phyloP scores from a whole-genome alignment of 2,329 filamentous ascomycete genomes.

The Calonectria pteridis region DNA sequence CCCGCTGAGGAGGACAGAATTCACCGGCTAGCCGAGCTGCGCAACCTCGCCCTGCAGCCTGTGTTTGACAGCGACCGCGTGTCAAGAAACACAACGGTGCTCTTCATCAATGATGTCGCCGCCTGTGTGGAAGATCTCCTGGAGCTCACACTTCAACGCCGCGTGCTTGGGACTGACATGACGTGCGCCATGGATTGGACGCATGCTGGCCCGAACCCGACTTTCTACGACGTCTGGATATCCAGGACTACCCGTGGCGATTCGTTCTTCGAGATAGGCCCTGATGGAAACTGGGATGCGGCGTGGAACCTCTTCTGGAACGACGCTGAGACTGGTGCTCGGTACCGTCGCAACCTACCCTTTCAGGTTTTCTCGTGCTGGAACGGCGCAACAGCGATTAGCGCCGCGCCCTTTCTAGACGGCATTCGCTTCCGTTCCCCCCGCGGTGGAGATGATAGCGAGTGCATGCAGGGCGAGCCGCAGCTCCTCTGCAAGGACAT shows the following conservation, averaged over 20 bases:
- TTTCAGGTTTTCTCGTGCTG: constrained; percentile 73
- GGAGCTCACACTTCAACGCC: constrained; percentile 65
- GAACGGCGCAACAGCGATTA: constrained; percentile 67
- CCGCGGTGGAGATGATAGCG: constrained; percentile 43
- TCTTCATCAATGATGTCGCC: constrained; percentile 69
- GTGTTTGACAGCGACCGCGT: constrained; percentile 49
- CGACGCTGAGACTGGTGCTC: constrained; percentile 50
- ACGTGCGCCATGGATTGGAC: constrained; percentile 72
- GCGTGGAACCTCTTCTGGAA: constrained; percentile 68
- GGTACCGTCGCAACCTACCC: constrained; percentile 55
- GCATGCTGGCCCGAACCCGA: constrained; percentile 56
- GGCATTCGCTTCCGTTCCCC: constrained; percentile 59
- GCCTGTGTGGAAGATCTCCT: constrained; percentile 68
- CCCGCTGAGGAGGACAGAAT: constrained; percentile 60
- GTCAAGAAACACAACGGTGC: constrained; percentile 55
- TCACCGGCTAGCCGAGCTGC: constrained; percentile 59
- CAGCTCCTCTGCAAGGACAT: constrained; percentile 69
- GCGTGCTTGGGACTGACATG: constrained; percentile 63
- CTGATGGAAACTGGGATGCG: constrained; percentile 61
- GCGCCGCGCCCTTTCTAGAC: constrained; percentile 60
- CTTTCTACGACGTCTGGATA: constrained; percentile 71
- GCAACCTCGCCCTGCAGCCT: constrained; percentile 65
- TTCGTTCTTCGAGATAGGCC: constrained; percentile 66
- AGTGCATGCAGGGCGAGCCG: constrained; percentile 68
- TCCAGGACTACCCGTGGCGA: constrained; percentile 65